Conservation (phyloP, 169 alveolate species). For the Cryptosporidium sp. region DNA sequence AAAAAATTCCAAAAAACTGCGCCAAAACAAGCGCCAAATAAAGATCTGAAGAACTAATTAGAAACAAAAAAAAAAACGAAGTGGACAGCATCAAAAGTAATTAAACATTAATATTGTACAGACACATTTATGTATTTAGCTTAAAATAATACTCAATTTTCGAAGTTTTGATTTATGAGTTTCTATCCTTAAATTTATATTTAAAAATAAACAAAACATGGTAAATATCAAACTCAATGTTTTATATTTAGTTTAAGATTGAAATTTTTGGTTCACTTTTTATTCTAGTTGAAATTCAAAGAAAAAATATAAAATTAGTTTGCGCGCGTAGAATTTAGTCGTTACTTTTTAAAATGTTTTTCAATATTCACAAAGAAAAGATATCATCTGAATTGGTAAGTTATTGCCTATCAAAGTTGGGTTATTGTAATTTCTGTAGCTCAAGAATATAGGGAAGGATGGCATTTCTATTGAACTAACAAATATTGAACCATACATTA, state of each 20-base stretch:
- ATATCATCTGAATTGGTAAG: neutral
- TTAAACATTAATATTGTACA: neutral
- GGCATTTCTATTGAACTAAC: slow-evolving; percentile 18
- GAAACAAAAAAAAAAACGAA: neutral
- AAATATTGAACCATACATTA: slow-evolving; percentile 15
- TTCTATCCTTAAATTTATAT: no score
- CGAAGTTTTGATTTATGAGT: no score
- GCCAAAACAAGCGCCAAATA: neutral
- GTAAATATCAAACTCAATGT: neutral
- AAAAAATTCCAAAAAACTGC: neutral
- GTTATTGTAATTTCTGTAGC: neutral
- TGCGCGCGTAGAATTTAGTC: neutral
- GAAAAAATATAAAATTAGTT: neutral
- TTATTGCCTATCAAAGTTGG: neutral
- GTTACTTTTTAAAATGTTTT: neutral
- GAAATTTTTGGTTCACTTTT: no score
- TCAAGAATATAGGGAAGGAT: slow-evolving; percentile 29
- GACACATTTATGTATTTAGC: neutral
- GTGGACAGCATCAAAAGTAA: neutral
- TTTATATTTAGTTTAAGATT: no score
- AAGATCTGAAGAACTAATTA: slow-evolving; percentile 2
- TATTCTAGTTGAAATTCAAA: neutral
- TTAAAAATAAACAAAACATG: no score
- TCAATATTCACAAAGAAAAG: neutral
- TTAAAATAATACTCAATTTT: neutral